These are phyloP conservation scores for Russula olivacea DNA, from an alignment of 768 basidiomycete species.

Conservation along the genomic window DNA sequence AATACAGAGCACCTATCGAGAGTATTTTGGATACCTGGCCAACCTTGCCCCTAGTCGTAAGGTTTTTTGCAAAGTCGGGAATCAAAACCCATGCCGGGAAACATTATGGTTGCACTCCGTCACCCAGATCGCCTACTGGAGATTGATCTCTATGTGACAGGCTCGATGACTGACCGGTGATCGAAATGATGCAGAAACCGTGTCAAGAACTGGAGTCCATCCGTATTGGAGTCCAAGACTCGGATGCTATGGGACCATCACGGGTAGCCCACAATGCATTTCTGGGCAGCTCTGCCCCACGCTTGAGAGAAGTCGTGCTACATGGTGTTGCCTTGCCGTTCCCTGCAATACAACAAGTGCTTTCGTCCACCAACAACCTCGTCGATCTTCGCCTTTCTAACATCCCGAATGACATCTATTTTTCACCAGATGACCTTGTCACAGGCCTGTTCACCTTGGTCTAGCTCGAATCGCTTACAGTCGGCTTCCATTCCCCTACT, in stretches of 20 bases:
- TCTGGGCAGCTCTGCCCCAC: background rate
- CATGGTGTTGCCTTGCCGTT: background rate
- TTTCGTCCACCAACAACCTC: slow-evolving; percentile 4
- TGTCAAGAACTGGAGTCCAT: slow-evolving; percentile 15
- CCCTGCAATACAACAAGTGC: background rate
- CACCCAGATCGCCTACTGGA: background rate
- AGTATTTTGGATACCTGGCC: background rate
- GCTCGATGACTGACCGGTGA: slow-evolving; percentile 13
- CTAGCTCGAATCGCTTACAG: background rate
- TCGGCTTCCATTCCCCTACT: background rate
- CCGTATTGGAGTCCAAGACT: no score
- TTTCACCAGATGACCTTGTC: background rate
- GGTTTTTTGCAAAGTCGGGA: background rate
- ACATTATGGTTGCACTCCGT: background rate
- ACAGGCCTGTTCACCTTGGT: background rate
- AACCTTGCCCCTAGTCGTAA: background rate
- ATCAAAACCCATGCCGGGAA: background rate
- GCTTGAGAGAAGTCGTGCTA: background rate
- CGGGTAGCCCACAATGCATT: background rate
- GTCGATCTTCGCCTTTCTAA: background rate
- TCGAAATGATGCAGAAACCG: slow-evolving; percentile 30
- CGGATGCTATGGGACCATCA: slow-evolving; percentile 33
- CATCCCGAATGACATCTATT: background rate
- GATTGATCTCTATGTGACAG: background rate
- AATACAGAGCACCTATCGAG: background rate